Percentiles rank a stretch among this genome's conserved stretches.
Evolutionary conservation across 2,329 filamentous ascomycete species (phyloP).

Genomic region (Calonectria henricotiae): DNA sequence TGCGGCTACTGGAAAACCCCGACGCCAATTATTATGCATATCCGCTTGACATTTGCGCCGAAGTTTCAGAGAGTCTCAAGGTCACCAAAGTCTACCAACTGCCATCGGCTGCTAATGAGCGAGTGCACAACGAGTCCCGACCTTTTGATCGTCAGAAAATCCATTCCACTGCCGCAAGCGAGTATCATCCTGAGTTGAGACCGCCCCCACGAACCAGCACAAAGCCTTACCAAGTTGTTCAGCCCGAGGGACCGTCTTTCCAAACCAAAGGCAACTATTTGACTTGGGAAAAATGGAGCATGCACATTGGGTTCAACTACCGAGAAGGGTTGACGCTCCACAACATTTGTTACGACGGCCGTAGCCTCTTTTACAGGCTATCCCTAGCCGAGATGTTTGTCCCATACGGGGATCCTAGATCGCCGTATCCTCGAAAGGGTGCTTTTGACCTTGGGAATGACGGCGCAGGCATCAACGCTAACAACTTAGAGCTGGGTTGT

Average conservation of each 20-base stretch:
- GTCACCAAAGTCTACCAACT: conserved; percentile 66
- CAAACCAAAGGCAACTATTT: conserved; percentile 64
- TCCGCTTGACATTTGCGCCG: conserved; percentile 67
- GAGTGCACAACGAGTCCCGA: conserved; percentile 53
- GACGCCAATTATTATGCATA: conserved; percentile 73
- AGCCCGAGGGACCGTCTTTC: conserved; percentile 57
- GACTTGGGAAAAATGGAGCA: conserved; percentile 76
- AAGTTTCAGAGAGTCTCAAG: conserved; percentile 64
- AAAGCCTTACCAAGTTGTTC: conserved; percentile 54
- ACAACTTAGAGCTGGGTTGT: conserved; percentile 78
- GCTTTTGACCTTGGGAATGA: conserved; percentile 81
- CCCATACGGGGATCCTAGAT: conserved; percentile 70
- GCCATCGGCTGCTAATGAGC: conserved; percentile 56
- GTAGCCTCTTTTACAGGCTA: conserved; percentile 76
- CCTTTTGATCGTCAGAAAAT: conserved; percentile 63
- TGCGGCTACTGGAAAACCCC: conserved; percentile 57
- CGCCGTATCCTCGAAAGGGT: conserved; percentile 75
- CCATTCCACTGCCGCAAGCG: conserved; percentile 62
- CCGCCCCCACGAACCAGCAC: conserved; percentile 50
- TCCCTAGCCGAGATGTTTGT: conserved; percentile 79
- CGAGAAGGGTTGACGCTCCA: conserved; percentile 80
- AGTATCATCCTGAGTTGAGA: conserved; percentile 56
- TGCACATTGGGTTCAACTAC: conserved; percentile 79
- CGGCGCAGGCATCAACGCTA: conserved; percentile 76
- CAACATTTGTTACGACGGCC: conserved; percentile 77